Evolutionary conservation across 129 eudicot species (phyloP).

Genomic region (Flaveria ramosissima): DNA sequence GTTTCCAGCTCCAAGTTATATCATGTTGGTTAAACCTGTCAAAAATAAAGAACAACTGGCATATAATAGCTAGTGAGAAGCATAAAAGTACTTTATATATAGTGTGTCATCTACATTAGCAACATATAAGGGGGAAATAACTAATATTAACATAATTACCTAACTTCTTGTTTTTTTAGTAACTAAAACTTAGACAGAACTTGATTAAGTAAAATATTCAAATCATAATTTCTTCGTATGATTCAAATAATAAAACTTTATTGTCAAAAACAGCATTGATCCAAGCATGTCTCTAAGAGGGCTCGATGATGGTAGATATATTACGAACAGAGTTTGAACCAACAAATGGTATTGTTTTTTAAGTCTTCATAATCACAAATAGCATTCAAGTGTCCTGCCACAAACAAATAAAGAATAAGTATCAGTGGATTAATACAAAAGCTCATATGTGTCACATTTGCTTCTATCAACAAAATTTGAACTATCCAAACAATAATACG

Average conservation of each 20-base stretch:
- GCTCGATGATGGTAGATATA: neutral
- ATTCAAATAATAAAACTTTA: neutral
- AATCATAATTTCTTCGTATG: neutral
- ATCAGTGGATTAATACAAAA: neutral
- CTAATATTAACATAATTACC: neutral
- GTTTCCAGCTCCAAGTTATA: slow-evolving; percentile 90
- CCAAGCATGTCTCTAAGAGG: no score
- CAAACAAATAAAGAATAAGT: neutral
- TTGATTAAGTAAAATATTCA: neutral
- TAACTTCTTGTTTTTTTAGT: neutral
- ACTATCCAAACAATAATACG: neutral
- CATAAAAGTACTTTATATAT: neutral
- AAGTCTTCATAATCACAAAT: no score
- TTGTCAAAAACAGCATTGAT: neutral
- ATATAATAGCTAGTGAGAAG: slow-evolving; percentile 8
- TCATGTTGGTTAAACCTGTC: slow-evolving; percentile 59
- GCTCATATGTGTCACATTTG: neutral
- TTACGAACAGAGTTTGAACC: no score
- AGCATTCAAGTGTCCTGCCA: neutral
- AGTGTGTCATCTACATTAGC: neutral
- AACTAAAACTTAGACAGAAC: neutral
- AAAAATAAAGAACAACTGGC: slow-evolving; percentile 16
- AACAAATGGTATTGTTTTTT: no score
- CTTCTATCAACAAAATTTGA: neutral
- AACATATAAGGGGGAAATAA: neutral